Evolutionary conservation across 805 yeast species (phyloP), one percentile per base, ranked within the genome.

Genomic region (Candida railenensis): DNA sequence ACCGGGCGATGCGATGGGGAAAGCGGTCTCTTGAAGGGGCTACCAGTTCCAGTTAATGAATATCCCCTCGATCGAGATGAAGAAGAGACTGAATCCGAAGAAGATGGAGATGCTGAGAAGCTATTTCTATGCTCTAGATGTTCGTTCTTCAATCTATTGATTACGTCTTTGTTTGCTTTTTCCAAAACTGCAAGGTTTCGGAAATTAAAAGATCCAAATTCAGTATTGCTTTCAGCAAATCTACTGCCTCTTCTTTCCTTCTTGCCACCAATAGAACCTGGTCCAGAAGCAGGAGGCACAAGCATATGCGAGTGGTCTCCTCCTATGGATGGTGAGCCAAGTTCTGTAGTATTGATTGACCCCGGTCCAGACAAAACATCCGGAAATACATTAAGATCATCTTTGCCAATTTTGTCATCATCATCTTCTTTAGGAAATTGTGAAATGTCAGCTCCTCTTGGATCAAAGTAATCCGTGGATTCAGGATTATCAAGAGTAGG

Each of bases 131-230:
- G 83, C 52, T 83, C 88, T 52, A 84, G 53, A 62, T 89, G 96
- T 61, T 92, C 98, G 25, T 76, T 84, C 58, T 90, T 87, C 59
- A 94, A 77, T 51, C 96, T 73, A 57, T 88, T 87, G 52, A 94
- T 89, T 12, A 87, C 91, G 66, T 91, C 97, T 59, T 89, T 89
- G 60, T 94, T 94, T 7, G 96, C 97, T 56, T 87, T 87, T 55
- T 94, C 98, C 46, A 95, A 75, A 4, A 94, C 94, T 3, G 92
- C 84, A 51, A 94, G 69, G 61, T 94, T 94, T 53, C 97, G 76
- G 67, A 88, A 94, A 48, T 88, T 85, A 65, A 94, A 94, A 3
- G 94, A 85, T 0, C 99, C 99, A 76, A 94, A 94, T 57, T 92
- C 92, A 20, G 73, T 69, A 36, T 12, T 36, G 2, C 85, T 77